Evolutionary conservation across 169 alveolate species (phyloP).

Genomic region (Cryptosporidium ryanae): DNA sequence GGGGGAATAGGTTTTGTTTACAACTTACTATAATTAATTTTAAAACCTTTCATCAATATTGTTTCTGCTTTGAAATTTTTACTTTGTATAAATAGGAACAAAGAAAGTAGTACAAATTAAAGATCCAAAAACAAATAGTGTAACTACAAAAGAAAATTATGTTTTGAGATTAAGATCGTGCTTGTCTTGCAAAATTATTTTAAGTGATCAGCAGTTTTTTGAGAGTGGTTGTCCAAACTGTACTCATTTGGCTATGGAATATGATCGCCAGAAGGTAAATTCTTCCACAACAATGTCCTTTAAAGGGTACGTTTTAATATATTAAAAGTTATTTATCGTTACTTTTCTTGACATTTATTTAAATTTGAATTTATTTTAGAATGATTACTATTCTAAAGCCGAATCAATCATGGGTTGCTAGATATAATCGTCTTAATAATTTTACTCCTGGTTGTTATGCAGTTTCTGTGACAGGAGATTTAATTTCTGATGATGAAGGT

Average conservation of each 20-base stretch:
- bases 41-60: background rate
- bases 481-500: slow-evolving; percentile 48
- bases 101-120: slow-evolving; percentile 31
- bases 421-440: slow-evolving; percentile 83
- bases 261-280: slow-evolving; percentile 86
- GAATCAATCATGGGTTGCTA: slow-evolving; percentile 89
- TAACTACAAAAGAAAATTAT: slow-evolving; percentile 44
- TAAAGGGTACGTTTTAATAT: slow-evolving; percentile 64
- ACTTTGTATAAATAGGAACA: slow-evolving; percentile 34
- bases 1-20: too few species aligned
- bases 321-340: background rate
- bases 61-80: too few species aligned
- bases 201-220: slow-evolving; percentile 87
- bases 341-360: background rate
- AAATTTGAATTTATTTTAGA: slow-evolving; percentile 8
- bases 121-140: slow-evolving; percentile 58
- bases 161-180: slow-evolving; percentile 86
- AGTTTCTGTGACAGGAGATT: slow-evolving; percentile 87
- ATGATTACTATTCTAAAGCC: slow-evolving; percentile 87
- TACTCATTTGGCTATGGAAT: slow-evolving; percentile 87
- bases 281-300: slow-evolving; percentile 88
- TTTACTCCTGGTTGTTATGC: slow-evolving; percentile 90
- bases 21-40: too few species aligned
- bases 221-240: slow-evolving; percentile 91
- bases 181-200: slow-evolving; percentile 84